These are phyloP conservation scores for Pichia scutulata DNA, from an alignment of 805 yeast species.

Conservation along the genomic window DNA sequence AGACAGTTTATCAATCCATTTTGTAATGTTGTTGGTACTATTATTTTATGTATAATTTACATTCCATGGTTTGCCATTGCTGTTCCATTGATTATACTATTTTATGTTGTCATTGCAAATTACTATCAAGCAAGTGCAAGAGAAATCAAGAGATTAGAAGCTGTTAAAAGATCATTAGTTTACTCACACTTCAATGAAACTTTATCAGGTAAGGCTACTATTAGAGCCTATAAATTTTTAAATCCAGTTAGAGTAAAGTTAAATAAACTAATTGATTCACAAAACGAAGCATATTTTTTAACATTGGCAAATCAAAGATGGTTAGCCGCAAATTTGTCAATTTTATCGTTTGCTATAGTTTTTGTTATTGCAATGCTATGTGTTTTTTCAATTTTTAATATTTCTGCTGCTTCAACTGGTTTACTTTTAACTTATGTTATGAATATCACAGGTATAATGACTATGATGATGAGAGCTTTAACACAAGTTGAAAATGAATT, in stretches of 20 bases:
- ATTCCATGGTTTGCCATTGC: constrained; percentile 73
- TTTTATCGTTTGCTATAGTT: constrained; percentile 34
- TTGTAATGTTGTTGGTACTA: constrained; percentile 50
- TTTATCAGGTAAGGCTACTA: constrained; percentile 56
- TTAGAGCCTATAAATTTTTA: constrained; percentile 45
- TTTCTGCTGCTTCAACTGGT: constrained; percentile 56
- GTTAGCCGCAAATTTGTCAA: constrained; percentile 50
- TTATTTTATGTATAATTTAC: constrained; percentile 59
- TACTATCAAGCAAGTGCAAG: constrained; percentile 67
- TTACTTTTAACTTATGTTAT: constrained; percentile 51
- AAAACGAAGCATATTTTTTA: constrained; percentile 61
- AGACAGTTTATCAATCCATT: constrained; percentile 51
- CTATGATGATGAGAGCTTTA: constrained; percentile 46
- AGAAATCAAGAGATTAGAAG: constrained; percentile 70
- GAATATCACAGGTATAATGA: constrained; percentile 48
- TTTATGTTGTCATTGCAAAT: constrained; percentile 41
- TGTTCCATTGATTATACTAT: constrained; percentile 41
- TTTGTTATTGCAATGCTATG: constrained; percentile 49
- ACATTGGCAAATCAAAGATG: constrained; percentile 54
- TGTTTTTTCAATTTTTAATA: constrained; percentile 49
- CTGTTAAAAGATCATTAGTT: constrained; percentile 61
- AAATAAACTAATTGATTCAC: constrained; percentile 41
- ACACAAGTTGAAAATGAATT: constrained; percentile 73
- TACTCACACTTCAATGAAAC: constrained; percentile 67
- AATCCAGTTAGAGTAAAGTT: constrained; percentile 41